A percentile compares a stretch with the other conserved stretches of the same genome.
phyloP scores from a whole-genome alignment of 1,284 basidiomycete genomes.

The Moesziomyces sp. region DNA sequence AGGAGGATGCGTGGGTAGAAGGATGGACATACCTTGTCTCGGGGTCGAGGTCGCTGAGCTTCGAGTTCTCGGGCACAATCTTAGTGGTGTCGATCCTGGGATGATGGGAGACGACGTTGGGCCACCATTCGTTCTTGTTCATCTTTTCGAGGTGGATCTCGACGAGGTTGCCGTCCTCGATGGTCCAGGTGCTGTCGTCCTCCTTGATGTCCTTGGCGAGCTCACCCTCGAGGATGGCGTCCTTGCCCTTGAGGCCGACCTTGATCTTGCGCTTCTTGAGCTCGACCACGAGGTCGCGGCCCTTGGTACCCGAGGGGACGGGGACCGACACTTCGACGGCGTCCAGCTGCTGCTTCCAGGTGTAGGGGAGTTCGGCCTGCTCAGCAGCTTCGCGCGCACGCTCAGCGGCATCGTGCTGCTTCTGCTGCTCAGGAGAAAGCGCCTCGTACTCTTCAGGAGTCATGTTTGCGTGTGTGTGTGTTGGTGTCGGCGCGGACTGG shows the following conservation, averaged over 20 bases:
- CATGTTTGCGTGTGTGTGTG: conserved; percentile 71
- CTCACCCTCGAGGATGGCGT: conserved; percentile 81
- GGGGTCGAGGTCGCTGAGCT: conserved; percentile 92
- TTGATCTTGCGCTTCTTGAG: conserved; percentile 84
- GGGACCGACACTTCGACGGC: conserved; percentile 86
- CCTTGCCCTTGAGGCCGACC: conserved; percentile 85
- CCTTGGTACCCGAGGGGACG: conserved; percentile 86
- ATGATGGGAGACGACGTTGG: conserved; percentile 91
- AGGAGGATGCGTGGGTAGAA: conserved; percentile 12
- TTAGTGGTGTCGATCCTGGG: conserved; percentile 97
- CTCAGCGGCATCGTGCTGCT: conserved; percentile 77
- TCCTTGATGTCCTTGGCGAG: conserved; percentile 92
- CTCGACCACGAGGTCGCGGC: conserved; percentile 78
- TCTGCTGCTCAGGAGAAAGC: conserved; percentile 80
- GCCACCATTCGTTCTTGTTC: conserved; percentile 94
- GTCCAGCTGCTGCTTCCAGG: conserved; percentile 88
- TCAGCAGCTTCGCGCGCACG: conserved; percentile 79
- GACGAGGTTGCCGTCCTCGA: conserved; percentile 83
- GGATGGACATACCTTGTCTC: conserved; percentile 77
- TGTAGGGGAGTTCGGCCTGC: conserved; percentile 89
- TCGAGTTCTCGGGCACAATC: conserved; percentile 94
- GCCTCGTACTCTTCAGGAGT: conserved; percentile 78
- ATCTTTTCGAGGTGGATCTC: conserved; percentile 86
- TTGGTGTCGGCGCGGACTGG: not conserved
- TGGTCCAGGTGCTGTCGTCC: conserved; percentile 96